Evolutionary conservation across 176 grass and related monocot species (phyloP).

Genomic region (Zea mays): Zm-B73-REFERENCE-NAM-5.0 NC_050098.1:220396501-220397000

Average conservation of each 20-base stretch:
- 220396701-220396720: neutral
- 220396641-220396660: conserved; percentile 42
- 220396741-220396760: neutral
- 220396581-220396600: neutral
- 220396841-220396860: conserved; percentile 33
- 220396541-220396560: conserved; percentile 12
- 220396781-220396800: neutral
- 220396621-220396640: conserved; percentile 49
- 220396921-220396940: neutral
- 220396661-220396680: conserved; percentile 9
- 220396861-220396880: neutral
- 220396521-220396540: conserved; percentile 22
- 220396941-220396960: neutral
- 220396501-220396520: conserved; percentile 1
- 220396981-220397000: no score
- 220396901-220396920: neutral
- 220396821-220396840: conserved; percentile 40
- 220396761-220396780: conserved; percentile 11
- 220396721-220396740: neutral
- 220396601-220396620: neutral
- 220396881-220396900: conserved; percentile 6
- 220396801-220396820: conserved; percentile 18
- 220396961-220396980: no score
- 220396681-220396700: conserved; percentile 14
- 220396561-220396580: conserved; percentile 24